Base-by-base conservation (phyloP, 108 stramenopile genomes). In the Schizochytrium sp. region DNA sequence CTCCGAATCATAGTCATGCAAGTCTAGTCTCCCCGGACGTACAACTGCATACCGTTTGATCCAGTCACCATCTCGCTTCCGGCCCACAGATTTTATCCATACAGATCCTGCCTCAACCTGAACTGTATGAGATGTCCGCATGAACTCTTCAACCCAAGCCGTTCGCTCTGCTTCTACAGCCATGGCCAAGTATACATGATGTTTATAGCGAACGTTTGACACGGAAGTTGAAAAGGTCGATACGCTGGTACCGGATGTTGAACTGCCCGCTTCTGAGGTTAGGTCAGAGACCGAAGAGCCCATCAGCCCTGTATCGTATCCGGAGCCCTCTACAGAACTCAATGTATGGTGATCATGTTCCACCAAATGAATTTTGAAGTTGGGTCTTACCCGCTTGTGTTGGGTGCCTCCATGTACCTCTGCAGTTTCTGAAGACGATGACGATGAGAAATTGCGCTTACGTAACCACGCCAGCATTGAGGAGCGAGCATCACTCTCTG, bases 11-110 rank as follows among this genome's bases (percentile, higher is more conserved):
- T 55, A 55, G 50, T 83, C 76, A 42, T 83, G 53, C 17, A 83
- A 53, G 10, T 83, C 76, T 13, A 83, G 76, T 40, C 53, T 83
- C 2, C 53, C 76, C 28, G 50, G 53, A 17, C 50, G 47, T 38
- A 83, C 76, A 5, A 83, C 76, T n/a, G 76, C 76, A 28, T 83
- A 83, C 0, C 76, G 47, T 28, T 83, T 83, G 47, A 83, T 55
- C 76, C 76, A 83, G n/a, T 83, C 76, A 55, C 47, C 76, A 42
- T 83, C 76, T 8, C 53, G 47, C 76, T 83, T 83, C 0, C 76
- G 76, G 0, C 76, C 53, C 2, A 55, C 28, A 10, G 47, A 49
- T 17, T 83, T 49, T 17, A 83, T 46, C 76, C 76, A 83, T 10
- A 83, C 12, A 47, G 76, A 55, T 47, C 76, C 76, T n/a, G 76